Conservation (phyloP, 2,329 filamentous ascomycete species). For the Fusarium palustre region DNA sequence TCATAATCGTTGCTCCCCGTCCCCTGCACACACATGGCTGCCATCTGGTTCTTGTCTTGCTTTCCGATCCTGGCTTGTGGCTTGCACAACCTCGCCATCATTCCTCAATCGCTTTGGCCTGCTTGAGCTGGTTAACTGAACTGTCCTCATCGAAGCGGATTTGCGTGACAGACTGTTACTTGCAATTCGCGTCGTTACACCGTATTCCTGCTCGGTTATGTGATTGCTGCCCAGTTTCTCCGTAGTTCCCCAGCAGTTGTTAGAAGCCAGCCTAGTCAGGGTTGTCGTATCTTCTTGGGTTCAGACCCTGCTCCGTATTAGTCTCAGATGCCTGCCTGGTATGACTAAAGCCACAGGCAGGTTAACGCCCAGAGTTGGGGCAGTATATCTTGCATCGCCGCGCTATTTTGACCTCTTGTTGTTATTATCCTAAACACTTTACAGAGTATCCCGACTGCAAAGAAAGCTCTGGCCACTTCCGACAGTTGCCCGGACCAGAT, state of each 20-base stretch:
- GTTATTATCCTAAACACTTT: constrained; percentile 40
- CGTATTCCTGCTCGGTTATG: constrained; percentile 19
- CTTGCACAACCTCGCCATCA: constrained; percentile 31
- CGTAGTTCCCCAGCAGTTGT: constrained; percentile 9
- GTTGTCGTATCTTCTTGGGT: constrained; percentile 37
- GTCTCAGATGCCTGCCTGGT: constrained; percentile 27
- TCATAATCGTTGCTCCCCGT: constrained; percentile 29
- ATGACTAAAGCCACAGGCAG: constrained; percentile 38
- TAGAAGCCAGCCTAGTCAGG: constrained; percentile 20
- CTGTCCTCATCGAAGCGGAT: constrained; percentile 1
- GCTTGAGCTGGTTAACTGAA: constrained; percentile 2
- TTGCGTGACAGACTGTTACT: constrained; percentile 4
- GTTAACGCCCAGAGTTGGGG: constrained; percentile 24
- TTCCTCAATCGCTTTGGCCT: neutral
- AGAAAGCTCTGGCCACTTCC: constrained; percentile 43
- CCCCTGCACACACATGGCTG: constrained; percentile 40
- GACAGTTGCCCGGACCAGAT: constrained; percentile 37
- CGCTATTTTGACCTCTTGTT: constrained; percentile 42
- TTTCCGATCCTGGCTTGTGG: constrained; percentile 29
- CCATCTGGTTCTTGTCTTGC: constrained; percentile 33
- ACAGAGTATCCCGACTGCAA: constrained; percentile 43
- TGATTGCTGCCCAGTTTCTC: constrained; percentile 27
- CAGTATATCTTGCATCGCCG: constrained; percentile 46
- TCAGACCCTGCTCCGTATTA: constrained; percentile 25
- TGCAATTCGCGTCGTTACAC: constrained; percentile 15